These are phyloP conservation scores for Phytophthora idaei DNA, from an alignment of 352 stramenopile species.

Conservation along the genomic window DNA sequence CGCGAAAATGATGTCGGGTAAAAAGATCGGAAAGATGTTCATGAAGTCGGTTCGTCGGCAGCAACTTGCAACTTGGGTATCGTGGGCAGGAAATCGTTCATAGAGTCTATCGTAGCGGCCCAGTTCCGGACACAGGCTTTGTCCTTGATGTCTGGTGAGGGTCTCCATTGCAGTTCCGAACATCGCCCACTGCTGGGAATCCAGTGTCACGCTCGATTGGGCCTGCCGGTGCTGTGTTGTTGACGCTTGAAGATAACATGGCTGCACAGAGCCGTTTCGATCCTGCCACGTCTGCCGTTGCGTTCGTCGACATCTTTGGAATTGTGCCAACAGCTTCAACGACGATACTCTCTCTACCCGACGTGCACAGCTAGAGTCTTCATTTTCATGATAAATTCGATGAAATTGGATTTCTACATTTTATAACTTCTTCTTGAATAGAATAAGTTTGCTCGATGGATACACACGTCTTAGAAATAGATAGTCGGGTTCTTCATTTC, in stretches of 20 bases:
- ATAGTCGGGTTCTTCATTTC: not conserved
- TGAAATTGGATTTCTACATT: too few relatives aligned
- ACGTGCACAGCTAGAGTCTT: too few relatives aligned
- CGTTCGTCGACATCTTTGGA: constrained; percentile 1
- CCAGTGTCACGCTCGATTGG: not conserved
- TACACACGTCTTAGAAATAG: not conserved
- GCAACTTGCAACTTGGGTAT: not conserved
- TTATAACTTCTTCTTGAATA: too few relatives aligned
- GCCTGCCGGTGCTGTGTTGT: not conserved
- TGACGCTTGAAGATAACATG: constrained; percentile 1
- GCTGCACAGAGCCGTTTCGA: not conserved
- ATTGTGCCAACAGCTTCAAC: not conserved
- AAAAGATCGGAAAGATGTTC: not conserved
- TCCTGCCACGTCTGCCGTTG: not conserved
- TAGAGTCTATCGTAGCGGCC: not conserved
- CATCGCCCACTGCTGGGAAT: not conserved
- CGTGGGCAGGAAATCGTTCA: constrained; percentile 8
- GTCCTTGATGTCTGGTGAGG: constrained; percentile 17
- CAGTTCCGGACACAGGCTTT: constrained; percentile 7
- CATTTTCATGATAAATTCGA: too few relatives aligned
- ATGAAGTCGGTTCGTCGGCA: not conserved
- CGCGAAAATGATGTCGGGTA: constrained; percentile 12
- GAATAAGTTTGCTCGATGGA: not conserved
- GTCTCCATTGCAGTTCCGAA: not conserved
- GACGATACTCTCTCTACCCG: not conserved